Evolutionary conservation across 768 basidiomycete genomes (phyloP), one percentile per base, ranked within the genome.

Genomic region (Solioccasus polychromus): DNA sequence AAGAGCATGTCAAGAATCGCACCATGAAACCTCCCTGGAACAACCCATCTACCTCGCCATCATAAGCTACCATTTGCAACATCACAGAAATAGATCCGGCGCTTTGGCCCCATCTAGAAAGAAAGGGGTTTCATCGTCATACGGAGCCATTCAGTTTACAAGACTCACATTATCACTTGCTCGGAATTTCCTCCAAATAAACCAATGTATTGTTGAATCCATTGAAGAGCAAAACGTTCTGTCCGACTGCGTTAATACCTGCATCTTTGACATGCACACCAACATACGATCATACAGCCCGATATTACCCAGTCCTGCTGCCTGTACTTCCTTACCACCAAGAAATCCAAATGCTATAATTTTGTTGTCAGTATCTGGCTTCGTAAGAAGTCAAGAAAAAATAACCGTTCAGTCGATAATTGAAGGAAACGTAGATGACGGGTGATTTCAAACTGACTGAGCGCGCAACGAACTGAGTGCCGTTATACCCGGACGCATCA

Each of bases 131-230:
- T 12, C 22, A 28, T 10, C 9, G n/a, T 6, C 5, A 7, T 26
- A 20, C 20, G 8, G 5, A 9, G 11, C n/a, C 14, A 32, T 22
- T 24, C 5, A 20, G 7, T 11, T 4, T 2, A 8, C 7, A 20
- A 28, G 3, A 45, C 51, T 47, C 39, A 63, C 61, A 62, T 32
- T 17, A 51, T 53, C 8, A 68, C 67, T 35, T 60, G 67, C 3
- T 38, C 30, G 2, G 63, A 61, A 45, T 75, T 62, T 25, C 74
- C 74, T 5, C 74, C 72, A 48, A 73, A 74, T 0, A 60, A 51
- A 17, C 47, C 52, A 29, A 74, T 71, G 50, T 76, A 68, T 44
- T 68, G 60, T 35, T 72, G 67, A 1, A 74, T 65, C 72, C 72
- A 76, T 44, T 71, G 54, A 5, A 76, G 55, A 1, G 69, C 71